Evolutionary conservation across 306 rosid species (phyloP), one percentile per base, ranked within the genome.

Genomic region (Quercus glauca): DNA sequence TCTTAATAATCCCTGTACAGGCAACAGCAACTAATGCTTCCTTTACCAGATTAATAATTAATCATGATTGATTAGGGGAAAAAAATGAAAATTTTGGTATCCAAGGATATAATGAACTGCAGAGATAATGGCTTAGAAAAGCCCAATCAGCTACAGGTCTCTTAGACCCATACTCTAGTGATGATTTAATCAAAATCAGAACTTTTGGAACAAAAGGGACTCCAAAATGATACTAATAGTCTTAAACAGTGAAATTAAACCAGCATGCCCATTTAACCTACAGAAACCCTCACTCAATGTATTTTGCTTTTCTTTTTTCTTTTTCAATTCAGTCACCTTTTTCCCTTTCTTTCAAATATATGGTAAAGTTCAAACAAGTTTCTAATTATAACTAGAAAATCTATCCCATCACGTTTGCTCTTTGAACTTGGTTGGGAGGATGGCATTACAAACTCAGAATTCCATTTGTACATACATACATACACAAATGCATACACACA

Each of bases 1-100:
- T 94, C 90, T 92, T 94, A 61, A 94, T 94, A 73, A 94, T 94
- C 37, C 98, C 98, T 81, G 87, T 67, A 41, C 76, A 76, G 73
- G 72, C 28, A 73, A 68, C 75, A 73, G 69, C 25, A 23, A 55
- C 55, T 58, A 73, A 59, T 41, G 35, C 9, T 68, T 68, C 28
- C 76, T 55, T 63, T 26, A 81, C 53, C 58, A 18, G 69, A 75
- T 23, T 72, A 26, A 55, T 21, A 55, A 13, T 18, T 25, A 20
- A 77, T 55, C 33, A 78, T n/a, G 55, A 7, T 63, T 69, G 25
- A 23, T 49, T 60, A 69, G 11, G 10, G 45, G 0, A 51, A 14
- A 29, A 52, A 63, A 13, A 21, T 26, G 26, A 69, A 53, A 20
- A 53, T 35, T 49, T 49, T 19, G 21, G 57, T n/a, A 71, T 55